Evolutionary conservation across 345 rosid species (phyloP), one percentile per base, ranked within the genome.

Genomic region (Angophora floribunda): DNA sequence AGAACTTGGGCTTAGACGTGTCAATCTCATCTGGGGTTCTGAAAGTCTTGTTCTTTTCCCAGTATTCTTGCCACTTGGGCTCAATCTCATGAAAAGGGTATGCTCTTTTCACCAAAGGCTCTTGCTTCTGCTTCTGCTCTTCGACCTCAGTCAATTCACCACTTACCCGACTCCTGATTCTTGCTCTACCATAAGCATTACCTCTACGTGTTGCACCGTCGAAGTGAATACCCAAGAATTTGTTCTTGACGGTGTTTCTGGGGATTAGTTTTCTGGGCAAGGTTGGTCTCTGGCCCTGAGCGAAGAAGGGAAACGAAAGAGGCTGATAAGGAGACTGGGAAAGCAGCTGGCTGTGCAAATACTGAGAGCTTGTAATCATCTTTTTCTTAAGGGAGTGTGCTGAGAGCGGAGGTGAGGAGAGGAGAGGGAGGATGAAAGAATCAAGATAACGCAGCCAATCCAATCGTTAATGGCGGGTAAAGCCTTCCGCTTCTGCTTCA

Each of bases 1-100:
- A 97, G 93, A 95, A 97, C 89, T 97, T 97, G 8, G 99, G 99
- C 91, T 90, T 96, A 50, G 97, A 92, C 57, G 96, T 92, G 86
- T 97, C 99, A 52, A 96, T 91, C 86, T 96, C 97, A 86, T 95
- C 98, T 1, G 99, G 97, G 87, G 99, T 97, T 80, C 95, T 92
- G 86, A 97, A 97, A 88, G 96, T 96, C 26, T 90, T 92, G 88
- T 96, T 95, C 11, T 92, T 91, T 87, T 96, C 96, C 99, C 99
- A 97, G 89, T 89, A 93, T 70, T 88, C 94, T 93, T 96, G 99
- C 99, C 99, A 97, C 91, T 95, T 96, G 86, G 97, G 98, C 93
- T 96, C 99, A 88, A 97, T 95, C 89, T 97, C 98, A 89, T 94
- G 94, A 90, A 94, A 97, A 4, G 99, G 99, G 87, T 97, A 96